phyloP scores from a whole-genome alignment of 768 basidiomycete species.

The Roridomyces roridus region DNA sequence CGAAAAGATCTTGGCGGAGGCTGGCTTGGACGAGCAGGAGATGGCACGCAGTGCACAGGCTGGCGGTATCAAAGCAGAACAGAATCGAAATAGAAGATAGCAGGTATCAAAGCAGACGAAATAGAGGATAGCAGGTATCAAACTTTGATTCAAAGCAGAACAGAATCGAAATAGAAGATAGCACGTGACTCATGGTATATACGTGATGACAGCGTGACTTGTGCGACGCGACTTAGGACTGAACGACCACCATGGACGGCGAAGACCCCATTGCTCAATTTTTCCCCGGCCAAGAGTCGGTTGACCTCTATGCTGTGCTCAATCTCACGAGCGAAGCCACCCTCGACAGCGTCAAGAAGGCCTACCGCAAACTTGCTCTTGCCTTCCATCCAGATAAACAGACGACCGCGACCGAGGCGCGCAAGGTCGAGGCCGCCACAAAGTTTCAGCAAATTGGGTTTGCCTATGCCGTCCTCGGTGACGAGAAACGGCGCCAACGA shows the following conservation, averaged over 20 bases:
- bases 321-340: constrained; percentile 59
- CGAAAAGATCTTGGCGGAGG: constrained; percentile 82
- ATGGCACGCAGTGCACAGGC: constrained; percentile 64
- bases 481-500: constrained; percentile 72
- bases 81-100: constrained; percentile 58
- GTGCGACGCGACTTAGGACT: constrained; percentile 14
- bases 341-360: constrained; percentile 74
- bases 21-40: constrained; percentile 85
- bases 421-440: constrained; percentile 69
- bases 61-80: constrained; percentile 42
- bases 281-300: constrained; percentile 74
- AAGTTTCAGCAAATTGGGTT: constrained; percentile 95
- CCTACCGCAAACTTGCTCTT: constrained; percentile 87
- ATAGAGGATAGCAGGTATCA: no score
- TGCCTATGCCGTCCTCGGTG: constrained; percentile 88
- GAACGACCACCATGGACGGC: constrained; percentile 55
- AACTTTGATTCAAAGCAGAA: constrained; percentile 42
- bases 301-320: constrained; percentile 83
- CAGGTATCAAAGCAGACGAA: no score
- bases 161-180: constrained; percentile 60
- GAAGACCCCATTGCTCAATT: constrained; percentile 77
- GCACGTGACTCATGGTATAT: no score
- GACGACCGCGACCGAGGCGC: constrained; percentile 58
- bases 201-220: background rate
- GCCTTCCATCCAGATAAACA: constrained; percentile 93